phyloP scores from a whole-genome alignment of 23 red algal species.

The Gracilaria caudata region DNA sequence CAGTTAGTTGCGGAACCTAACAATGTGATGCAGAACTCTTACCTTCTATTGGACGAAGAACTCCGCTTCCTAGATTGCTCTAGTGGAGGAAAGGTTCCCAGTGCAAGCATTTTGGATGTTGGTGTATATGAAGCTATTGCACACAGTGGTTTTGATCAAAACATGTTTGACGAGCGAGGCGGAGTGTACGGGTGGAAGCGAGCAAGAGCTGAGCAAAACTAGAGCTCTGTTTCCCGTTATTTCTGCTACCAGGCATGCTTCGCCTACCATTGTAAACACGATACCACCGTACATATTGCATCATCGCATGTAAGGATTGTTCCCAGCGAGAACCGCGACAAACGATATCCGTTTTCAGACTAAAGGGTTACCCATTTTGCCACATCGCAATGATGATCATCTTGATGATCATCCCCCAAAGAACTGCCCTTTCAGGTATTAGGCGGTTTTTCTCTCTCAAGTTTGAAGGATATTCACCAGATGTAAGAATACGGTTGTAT shows the following conservation, averaged over 20 bases:
- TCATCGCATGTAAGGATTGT: no score
- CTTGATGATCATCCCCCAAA: no score
- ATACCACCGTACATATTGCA: no score
- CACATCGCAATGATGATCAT: no score
- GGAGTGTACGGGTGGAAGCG: constrained; percentile 9
- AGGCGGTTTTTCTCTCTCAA: no score
- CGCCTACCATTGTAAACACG: no score
- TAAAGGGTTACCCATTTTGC: no score
- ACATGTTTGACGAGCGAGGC: background rate
- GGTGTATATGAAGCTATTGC: background rate
- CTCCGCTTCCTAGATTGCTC: constrained; percentile 10
- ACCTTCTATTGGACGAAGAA: background rate
- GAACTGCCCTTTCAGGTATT: no score
- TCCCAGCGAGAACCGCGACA: no score
- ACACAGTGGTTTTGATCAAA: constrained; percentile 7
- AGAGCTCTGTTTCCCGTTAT: background rate
- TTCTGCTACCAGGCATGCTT: background rate
- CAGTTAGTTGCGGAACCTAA: background rate
- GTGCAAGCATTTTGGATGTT: constrained; percentile 25
- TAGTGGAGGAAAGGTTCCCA: background rate
- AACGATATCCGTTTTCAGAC: no score
- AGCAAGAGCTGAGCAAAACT: background rate
- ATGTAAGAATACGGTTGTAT: no score
- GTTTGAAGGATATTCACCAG: no score
- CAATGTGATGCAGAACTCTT: constrained; percentile 2